Conservation (phyloP, 2,329 filamentous ascomycete genomes). For the Cladophialophora exuberans region DNA sequence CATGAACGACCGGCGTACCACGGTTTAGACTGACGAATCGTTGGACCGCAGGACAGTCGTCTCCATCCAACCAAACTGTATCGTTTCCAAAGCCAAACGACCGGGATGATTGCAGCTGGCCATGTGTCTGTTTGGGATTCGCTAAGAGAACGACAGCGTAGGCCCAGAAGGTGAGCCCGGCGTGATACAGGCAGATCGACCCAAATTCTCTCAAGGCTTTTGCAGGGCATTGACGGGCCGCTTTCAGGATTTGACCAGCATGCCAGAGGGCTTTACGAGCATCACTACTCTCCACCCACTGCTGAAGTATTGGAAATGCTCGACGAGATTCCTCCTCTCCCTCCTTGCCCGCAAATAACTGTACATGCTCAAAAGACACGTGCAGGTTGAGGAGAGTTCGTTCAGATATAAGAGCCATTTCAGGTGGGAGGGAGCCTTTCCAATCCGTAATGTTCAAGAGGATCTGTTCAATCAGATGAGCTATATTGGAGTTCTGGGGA, state of each 20-base stretch:
- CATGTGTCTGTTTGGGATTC: background rate
- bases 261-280: constrained; percentile 62
- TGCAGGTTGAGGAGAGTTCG: constrained; percentile 43
- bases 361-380: constrained; percentile 48
- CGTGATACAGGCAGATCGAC: constrained; percentile 69
- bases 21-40: constrained; percentile 20
- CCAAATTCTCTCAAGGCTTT: constrained; percentile 66
- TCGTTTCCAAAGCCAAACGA: background rate
- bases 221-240: constrained; percentile 58
- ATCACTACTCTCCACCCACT: constrained; percentile 43
- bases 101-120: background rate
- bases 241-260: constrained; percentile 67
- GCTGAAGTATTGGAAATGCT: constrained; percentile 39
- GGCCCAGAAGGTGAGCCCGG: constrained; percentile 59
- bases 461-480: constrained; percentile 9
- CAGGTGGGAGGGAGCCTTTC: constrained; percentile 26
- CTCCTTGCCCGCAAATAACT: constrained; percentile 49
- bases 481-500: background rate
- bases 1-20: constrained; percentile 20
- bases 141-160: constrained; percentile 56
- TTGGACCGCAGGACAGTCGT: constrained; percentile 9
- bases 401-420: constrained; percentile 41
- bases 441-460: constrained; percentile 39
- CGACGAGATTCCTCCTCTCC: constrained; percentile 44
- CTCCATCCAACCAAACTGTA: constrained; percentile 11